These are phyloP conservation scores for Annulohypoxylon nitens DNA, from an alignment of 495 filamentous ascomycete genomes.

Conservation along the genomic window DNA sequence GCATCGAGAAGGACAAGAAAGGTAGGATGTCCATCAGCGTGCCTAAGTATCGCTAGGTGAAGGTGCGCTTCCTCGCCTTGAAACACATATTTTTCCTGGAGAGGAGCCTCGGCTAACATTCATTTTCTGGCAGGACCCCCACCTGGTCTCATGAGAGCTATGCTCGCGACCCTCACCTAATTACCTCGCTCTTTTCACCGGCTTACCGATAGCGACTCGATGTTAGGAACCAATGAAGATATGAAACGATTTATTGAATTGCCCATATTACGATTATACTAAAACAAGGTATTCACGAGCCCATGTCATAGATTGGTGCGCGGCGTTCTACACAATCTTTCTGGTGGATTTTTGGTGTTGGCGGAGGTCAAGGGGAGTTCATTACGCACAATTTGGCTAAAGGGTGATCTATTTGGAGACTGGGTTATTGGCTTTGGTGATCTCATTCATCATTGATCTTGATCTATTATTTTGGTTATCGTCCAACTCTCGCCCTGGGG, in stretches of 20 bases:
- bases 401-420: not conserved
- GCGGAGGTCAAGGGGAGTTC: not conserved
- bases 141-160: conserved; percentile 75
- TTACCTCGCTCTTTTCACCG: not conserved
- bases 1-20: conserved; percentile 85
- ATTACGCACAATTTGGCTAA: not conserved
- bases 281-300: not conserved
- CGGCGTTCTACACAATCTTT: not conserved
- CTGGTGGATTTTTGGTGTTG: not conserved
- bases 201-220: not conserved
- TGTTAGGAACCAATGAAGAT: not conserved
- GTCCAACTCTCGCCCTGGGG: not conserved
- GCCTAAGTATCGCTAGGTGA: conserved; percentile 66
- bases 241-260: not conserved
- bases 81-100: not conserved
- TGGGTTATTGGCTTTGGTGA: not conserved
- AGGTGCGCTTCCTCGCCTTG: conserved; percentile 52
- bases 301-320: conserved; percentile 8
- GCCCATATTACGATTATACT: not conserved
- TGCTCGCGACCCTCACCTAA: conserved; percentile 82
- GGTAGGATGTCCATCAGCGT: conserved; percentile 82
- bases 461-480: not conserved
- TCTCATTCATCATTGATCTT: not conserved
- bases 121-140: conserved; percentile 58
- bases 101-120: conserved; percentile 40